Conservation (phyloP, 1,284 basidiomycete genomes). For the Rhodotorula sp. region DNA sequence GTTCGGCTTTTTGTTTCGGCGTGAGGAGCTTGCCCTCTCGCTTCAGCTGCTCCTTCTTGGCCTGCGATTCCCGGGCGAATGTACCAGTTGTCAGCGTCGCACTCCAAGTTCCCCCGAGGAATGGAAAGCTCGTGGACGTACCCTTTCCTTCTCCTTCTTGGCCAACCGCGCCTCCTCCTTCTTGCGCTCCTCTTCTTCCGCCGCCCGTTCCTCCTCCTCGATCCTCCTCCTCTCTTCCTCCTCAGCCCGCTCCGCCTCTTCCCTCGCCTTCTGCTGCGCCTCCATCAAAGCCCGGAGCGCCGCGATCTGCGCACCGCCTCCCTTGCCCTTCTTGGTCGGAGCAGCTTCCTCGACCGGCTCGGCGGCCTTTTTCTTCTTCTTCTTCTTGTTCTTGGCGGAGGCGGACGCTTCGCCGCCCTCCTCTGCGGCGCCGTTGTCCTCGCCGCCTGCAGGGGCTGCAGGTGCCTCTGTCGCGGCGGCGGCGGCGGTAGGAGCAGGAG, state of each 20-base stretch:
- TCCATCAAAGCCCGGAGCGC: conserved; percentile 67
- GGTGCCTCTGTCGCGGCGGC: conserved; percentile 46
- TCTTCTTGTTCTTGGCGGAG: conserved; percentile 46
- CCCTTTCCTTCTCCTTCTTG: conserved; percentile 88
- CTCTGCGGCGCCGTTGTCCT: conserved; percentile 60
- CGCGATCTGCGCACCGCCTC: conserved; percentile 38
- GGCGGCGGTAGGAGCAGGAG: conserved; percentile 44
- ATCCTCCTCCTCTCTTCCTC: conserved; percentile 68
- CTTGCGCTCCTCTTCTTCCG: conserved; percentile 47
- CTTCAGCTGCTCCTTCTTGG: conserved; percentile 76
- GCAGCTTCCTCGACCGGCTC: conserved; percentile 45
- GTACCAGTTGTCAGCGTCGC: not conserved
- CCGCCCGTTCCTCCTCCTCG: conserved; percentile 66
- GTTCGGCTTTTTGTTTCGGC: conserved; percentile 95
- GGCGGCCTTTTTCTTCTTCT: conserved; percentile 44
- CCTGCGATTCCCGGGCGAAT: conserved; percentile 53
- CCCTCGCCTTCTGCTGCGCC: conserved; percentile 78
- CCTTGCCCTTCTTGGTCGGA: conserved; percentile 38
- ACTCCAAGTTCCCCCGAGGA: not conserved
- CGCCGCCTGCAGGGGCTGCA: conserved; percentile 52
- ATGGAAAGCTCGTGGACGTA: conserved; percentile 46
- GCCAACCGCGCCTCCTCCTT: conserved; percentile 80
- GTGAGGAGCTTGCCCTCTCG: conserved; percentile 88
- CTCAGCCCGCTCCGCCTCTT: conserved; percentile 64
- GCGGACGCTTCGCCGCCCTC: conserved; percentile 54